Evolutionary conservation across 345 rosid genomes (phyloP).

Genomic region (Adansonia digitata): DNA sequence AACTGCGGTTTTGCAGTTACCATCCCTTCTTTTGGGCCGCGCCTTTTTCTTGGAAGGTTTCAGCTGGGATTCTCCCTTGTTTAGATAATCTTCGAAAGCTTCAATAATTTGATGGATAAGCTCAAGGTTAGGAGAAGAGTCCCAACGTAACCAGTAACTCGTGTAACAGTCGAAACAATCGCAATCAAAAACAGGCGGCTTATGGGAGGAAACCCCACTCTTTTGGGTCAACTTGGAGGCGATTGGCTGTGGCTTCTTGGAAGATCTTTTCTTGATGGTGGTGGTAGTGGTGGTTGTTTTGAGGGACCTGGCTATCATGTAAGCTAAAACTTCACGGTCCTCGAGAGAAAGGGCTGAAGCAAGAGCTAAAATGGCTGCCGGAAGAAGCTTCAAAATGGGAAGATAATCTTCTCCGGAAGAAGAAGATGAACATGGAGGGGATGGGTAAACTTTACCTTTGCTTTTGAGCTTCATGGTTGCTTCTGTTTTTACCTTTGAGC

Average conservation of each 20-base stretch:
- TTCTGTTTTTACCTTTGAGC: not conserved
- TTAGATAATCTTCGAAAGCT: slow-evolving; percentile 71
- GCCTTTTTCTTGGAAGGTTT: slow-evolving; percentile 27
- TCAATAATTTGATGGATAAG: slow-evolving; percentile 73
- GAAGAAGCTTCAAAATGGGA: slow-evolving; percentile 61
- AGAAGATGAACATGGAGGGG: slow-evolving; percentile 17
- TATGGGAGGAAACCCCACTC: slow-evolving; percentile 17
- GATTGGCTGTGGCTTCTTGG: slow-evolving; percentile 25
- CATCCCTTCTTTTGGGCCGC: slow-evolving; percentile 38
- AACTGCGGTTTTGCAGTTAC: slow-evolving; percentile 26
- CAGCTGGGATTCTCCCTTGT: slow-evolving; percentile 29
- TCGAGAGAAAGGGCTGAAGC: slow-evolving; percentile 55
- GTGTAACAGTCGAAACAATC: slow-evolving; percentile 87
- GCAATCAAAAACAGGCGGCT: slow-evolving; percentile 53
- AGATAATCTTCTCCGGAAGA: slow-evolving; percentile 29
- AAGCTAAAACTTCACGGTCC: slow-evolving; percentile 86
- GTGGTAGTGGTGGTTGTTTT: slow-evolving; percentile 35
- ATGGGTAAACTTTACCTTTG: slow-evolving; percentile 72
- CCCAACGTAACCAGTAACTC: slow-evolving; percentile 87
- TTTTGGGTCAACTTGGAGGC: not conserved
- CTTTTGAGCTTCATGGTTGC: slow-evolving; percentile 57
- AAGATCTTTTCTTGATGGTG: slow-evolving; percentile 20
- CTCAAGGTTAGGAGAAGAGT: slow-evolving; percentile 72
- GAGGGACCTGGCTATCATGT: slow-evolving; percentile 63
- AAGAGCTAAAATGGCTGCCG: slow-evolving; percentile 63